These are phyloP conservation scores for Xylaria nigripes DNA, from an alignment of 495 filamentous ascomycete species.

Conservation along the genomic window DNA sequence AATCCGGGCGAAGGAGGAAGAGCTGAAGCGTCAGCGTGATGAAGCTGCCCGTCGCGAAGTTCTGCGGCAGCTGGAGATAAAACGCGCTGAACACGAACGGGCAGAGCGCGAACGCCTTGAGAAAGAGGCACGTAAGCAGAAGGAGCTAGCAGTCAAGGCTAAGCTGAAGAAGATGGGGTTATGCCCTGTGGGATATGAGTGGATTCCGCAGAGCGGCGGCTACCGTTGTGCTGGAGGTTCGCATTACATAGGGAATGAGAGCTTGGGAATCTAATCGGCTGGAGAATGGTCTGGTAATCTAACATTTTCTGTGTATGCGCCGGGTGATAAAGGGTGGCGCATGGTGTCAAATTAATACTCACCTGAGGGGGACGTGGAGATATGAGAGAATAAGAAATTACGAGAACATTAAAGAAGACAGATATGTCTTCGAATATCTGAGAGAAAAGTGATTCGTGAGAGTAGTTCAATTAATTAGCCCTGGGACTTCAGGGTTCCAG, in stretches of 20 bases:
- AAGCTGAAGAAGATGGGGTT: slow-evolving; percentile 43
- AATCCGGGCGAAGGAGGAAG: slow-evolving; percentile 19
- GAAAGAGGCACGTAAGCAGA: slow-evolving; percentile 23
- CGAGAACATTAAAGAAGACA: no score
- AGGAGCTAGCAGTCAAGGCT: slow-evolving; percentile 35
- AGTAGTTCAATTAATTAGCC: no score
- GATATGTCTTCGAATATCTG: no score
- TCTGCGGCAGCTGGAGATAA: slow-evolving; percentile 10
- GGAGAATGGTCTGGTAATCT: neutral
- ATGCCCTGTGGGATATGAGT: slow-evolving; percentile 44
- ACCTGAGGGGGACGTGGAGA: no score
- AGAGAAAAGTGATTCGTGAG: no score
- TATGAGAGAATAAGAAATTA: no score
- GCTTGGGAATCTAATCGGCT: slow-evolving; percentile 12
- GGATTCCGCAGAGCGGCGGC: slow-evolving; percentile 46
- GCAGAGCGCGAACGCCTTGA: slow-evolving; percentile 17
- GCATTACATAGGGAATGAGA: slow-evolving; percentile 38
- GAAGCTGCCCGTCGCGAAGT: slow-evolving; percentile 15
- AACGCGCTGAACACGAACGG: neutral
- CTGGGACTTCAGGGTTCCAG: no score
- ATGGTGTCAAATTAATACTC: no score
- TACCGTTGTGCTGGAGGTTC: slow-evolving; percentile 47
- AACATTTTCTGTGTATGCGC: neutral
- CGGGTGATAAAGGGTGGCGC: no score
- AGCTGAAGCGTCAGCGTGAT: slow-evolving; percentile 17